Evolutionary conservation across 2,329 filamentous ascomycete genomes (phyloP).

Genomic region (Lachnellula suecica): DNA sequence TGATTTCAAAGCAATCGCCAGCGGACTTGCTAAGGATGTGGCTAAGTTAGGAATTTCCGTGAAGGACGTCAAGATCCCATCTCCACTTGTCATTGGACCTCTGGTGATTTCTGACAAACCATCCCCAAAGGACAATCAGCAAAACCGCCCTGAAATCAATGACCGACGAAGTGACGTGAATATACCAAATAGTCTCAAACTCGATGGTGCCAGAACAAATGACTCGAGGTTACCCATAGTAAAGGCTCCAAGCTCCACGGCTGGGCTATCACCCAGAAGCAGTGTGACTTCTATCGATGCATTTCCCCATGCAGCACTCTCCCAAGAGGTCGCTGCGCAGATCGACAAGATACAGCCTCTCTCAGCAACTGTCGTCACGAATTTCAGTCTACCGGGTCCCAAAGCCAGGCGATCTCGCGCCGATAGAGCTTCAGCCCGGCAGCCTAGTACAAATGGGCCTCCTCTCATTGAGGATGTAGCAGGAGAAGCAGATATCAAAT

Average conservation of each 20-base stretch:
- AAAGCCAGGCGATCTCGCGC: constrained; percentile 5
- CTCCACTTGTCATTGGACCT: neutral
- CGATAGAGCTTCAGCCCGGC: neutral
- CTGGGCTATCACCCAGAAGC: constrained; percentile 9
- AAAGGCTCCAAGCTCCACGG: neutral
- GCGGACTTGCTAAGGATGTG: constrained; percentile 5
- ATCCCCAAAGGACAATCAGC: neutral
- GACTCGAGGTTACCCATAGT: too few relatives aligned
- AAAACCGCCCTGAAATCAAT: too few relatives aligned
- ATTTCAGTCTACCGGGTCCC: constrained; percentile 29
- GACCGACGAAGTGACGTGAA: too few relatives aligned
- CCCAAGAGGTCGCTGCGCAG: constrained; percentile 14
- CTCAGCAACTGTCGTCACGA: constrained; percentile 26
- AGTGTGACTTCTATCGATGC: constrained; percentile 22
- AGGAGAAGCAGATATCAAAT: neutral
- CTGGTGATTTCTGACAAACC: neutral
- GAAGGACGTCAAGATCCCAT: neutral
- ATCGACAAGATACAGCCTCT: constrained; percentile 9
- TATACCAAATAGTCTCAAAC: neutral
- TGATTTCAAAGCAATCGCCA: constrained; percentile 14
- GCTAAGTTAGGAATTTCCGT: neutral
- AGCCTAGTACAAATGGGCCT: constrained; percentile 1
- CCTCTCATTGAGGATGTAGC: neutral
- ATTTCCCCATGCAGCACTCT: constrained; percentile 24
- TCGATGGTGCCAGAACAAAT: neutral